A percentile compares a stretch with the other conserved stretches of the same genome.
phyloP scores from a whole-genome alignment of 768 basidiomycete species.

The Neoboletus magnificus region DNA sequence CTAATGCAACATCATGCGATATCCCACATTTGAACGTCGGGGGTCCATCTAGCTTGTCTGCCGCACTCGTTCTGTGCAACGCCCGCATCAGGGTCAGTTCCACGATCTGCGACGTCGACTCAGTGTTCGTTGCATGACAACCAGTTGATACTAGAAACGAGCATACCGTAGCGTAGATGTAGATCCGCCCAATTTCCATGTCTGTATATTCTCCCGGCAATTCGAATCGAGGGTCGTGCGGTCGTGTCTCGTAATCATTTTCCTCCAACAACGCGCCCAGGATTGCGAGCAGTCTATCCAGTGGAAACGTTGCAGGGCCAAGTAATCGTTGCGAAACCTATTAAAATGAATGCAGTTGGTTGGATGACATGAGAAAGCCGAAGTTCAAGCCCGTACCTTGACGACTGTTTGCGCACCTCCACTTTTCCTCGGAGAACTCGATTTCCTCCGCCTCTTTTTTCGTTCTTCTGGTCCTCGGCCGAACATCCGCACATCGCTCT shows the following conservation, averaged over 20 bases:
- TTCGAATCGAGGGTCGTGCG: slow-evolving; percentile 44
- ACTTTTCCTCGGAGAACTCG: slow-evolving; percentile 35
- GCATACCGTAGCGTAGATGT: slow-evolving; percentile 58
- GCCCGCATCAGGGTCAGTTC: slow-evolving; percentile 65
- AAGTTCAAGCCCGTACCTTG: slow-evolving; percentile 37
- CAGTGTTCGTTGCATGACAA: background rate
- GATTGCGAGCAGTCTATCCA: slow-evolving; percentile 79
- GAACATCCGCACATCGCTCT: slow-evolving; percentile 81
- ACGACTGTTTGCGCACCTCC: slow-evolving; percentile 40
- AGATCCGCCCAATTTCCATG: slow-evolving; percentile 63
- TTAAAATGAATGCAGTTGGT: background rate
- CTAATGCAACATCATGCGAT: slow-evolving; percentile 52
- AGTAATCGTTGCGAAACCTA: slow-evolving; percentile 75
- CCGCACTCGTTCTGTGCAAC: slow-evolving; percentile 58
- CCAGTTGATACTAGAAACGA: slow-evolving; percentile 20
- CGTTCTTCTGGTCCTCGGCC: slow-evolving; percentile 69
- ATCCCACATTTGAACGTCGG: slow-evolving; percentile 73
- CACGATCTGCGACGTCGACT: slow-evolving; percentile 45
- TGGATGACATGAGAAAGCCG: background rate
- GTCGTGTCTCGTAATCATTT: slow-evolving; percentile 49
- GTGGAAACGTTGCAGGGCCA: slow-evolving; percentile 73
- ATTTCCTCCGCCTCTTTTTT: slow-evolving; percentile 47
- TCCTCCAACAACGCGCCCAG: slow-evolving; percentile 76
- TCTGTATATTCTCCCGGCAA: slow-evolving; percentile 72
- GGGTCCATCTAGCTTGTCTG: slow-evolving; percentile 65